phyloP scores from a whole-genome alignment of 2,329 filamentous ascomycete genomes.

The Verticillium dahliae region DNA sequence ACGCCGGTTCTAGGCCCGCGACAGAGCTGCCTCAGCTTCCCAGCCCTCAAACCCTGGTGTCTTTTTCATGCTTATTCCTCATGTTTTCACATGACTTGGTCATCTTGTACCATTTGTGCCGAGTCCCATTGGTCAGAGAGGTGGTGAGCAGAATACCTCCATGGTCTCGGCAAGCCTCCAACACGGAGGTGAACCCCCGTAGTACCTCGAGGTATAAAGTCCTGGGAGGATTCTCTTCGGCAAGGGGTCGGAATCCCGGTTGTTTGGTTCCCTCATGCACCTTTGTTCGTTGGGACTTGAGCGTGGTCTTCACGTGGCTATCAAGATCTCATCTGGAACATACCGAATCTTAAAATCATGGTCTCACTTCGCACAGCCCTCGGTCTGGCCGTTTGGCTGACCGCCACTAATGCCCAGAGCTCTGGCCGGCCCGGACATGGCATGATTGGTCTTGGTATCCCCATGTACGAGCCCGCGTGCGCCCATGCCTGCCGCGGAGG shows the following conservation, averaged over 20 bases:
- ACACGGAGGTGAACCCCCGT: too few species aligned
- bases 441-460: constrained; percentile 1
- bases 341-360: neutral
- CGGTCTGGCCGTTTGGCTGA: neutral
- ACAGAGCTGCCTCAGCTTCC: neutral
- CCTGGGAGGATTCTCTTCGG: neutral
- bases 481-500: constrained; percentile 24
- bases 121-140: neutral
- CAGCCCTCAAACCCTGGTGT: neutral
- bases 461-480: constrained; percentile 26
- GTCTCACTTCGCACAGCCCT: neutral
- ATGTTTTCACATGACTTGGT: neutral
- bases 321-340: neutral
- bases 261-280: neutral
- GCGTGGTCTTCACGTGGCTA: neutral
- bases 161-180: neutral
- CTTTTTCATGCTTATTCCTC: neutral
- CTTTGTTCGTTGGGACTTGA: neutral
- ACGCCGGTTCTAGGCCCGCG: neutral
- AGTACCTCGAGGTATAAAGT: neutral
- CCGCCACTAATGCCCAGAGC: neutral
- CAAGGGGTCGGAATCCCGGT: neutral
- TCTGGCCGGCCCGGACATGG: neutral
- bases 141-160: neutral
- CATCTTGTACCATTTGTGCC: neutral